Evolutionary conservation across 1,139 yeast genomes (phyloP), one percentile per base, ranked within the genome.

Genomic region (Saccharomyces hybrid): DNA sequence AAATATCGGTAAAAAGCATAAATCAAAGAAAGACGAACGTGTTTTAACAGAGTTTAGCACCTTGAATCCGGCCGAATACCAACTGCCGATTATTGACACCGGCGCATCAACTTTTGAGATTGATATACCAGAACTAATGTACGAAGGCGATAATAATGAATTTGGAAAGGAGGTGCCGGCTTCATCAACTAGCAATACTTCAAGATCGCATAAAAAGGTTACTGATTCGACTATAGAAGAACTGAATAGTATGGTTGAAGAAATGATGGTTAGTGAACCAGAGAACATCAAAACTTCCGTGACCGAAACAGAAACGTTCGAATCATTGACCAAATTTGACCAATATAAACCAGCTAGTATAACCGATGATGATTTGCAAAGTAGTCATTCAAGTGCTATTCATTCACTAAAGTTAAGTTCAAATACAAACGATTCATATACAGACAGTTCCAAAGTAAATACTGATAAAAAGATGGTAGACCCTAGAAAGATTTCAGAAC

Each of bases 181-280:
- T 14, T 19, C 16, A 28, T 26, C 28, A 6, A 27, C 16, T 4
- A 16, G 16, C 14, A 31, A 27, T 12, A 12, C 47, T n/a, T 3
- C 42, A 11, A 38, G 24, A 16, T 29, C 47, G 5, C 12, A 14
- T 16, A 21, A 41, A 41, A 32, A 27, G 24, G 24, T 59, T 8
- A 56, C 59, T 7, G 59, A 59, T 12, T 58, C 58, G 41, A 60
- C 66, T 2, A 59, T 65, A 38, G 64, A 64, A 28, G 70, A 66
- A 32, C 41, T 68, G 47, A 65, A 58, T 29, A 65, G 59, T 26
- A 67, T 72, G 72, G 72, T 72, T n/a, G 73, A 71, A 50, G 63
- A 70, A 27, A 64, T 72, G 66, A 64, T 70, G 41, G 42, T 65
- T 1, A 65, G 63, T 50, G 67, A 64, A 41, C 59, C 32, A 50